Percentiles rank a stretch among this genome's conserved stretches.
Evolutionary conservation across 2,329 filamentous ascomycete species (phyloP).

Genomic region (Penicillium sp.): DNA sequence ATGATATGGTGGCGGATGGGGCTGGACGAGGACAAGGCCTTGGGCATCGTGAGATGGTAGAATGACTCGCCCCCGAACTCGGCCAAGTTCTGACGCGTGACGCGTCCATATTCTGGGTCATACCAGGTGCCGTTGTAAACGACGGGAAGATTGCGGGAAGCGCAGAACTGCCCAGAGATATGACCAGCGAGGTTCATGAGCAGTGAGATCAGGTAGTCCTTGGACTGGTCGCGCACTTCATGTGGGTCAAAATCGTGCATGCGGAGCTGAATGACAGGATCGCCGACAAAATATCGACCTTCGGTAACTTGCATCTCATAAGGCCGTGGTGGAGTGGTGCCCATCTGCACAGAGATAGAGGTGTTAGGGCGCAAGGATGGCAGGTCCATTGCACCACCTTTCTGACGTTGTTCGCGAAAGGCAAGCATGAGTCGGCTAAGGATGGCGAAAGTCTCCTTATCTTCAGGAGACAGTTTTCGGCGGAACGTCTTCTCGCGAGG

Average conservation of each 20-base stretch:
- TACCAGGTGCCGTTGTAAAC: slow-evolving; percentile 40
- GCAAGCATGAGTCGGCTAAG: slow-evolving; percentile 41
- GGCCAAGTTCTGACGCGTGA: slow-evolving; percentile 37
- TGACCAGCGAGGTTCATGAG: slow-evolving; percentile 56
- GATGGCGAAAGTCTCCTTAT: slow-evolving; percentile 35
- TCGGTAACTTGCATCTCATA: slow-evolving; percentile 30
- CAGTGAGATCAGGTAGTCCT: slow-evolving; percentile 43
- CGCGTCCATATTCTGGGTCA: slow-evolving; percentile 41
- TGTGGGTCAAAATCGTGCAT: slow-evolving; percentile 33
- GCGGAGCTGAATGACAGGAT: slow-evolving; percentile 42
- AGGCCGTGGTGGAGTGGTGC: slow-evolving; percentile 21
- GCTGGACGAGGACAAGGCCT: slow-evolving; percentile 44
- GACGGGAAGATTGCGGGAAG: slow-evolving; percentile 37
- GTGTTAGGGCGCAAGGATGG: slow-evolving; percentile 17
- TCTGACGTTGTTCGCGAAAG: slow-evolving; percentile 35
- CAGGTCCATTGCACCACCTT: slow-evolving; percentile 42
- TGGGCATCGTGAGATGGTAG: slow-evolving; percentile 35
- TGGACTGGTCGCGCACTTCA: slow-evolving; percentile 38
- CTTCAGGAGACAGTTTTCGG: slow-evolving; percentile 31
- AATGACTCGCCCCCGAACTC: slow-evolving; percentile 45
- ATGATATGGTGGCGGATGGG: slow-evolving; percentile 52
- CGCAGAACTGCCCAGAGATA: slow-evolving; percentile 36
- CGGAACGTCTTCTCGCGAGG: slow-evolving; percentile 22
- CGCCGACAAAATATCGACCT: slow-evolving; percentile 39
- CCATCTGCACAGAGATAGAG: slow-evolving; percentile 28